Conservation (phyloP, 2,329 filamentous ascomycete genomes). For the Sarocladium strictum region DNA sequence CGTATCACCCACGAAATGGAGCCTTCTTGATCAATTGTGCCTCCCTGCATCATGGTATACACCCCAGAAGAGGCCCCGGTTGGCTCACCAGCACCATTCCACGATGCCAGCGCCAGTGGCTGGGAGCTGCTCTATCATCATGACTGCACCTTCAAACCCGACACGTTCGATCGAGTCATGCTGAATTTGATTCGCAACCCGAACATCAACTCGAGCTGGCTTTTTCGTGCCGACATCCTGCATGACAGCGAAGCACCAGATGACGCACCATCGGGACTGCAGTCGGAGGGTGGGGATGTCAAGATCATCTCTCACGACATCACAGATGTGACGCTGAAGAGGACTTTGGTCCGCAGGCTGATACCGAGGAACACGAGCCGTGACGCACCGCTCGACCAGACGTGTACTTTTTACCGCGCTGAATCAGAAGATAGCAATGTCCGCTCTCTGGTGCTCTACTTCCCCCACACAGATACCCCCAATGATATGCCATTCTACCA, state of each 20-base stretch:
- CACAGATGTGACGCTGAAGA: constrained; percentile 35
- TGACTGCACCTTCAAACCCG: constrained; percentile 55
- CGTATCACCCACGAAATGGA: not conserved
- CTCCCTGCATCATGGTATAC: constrained; percentile 16
- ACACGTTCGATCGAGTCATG: constrained; percentile 62
- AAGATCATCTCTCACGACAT: constrained; percentile 14
- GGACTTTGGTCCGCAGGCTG: constrained; percentile 67
- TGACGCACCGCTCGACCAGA: constrained; percentile 73
- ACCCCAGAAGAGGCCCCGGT: constrained; percentile 22
- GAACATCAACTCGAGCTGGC: constrained; percentile 70
- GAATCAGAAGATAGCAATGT: constrained; percentile 20
- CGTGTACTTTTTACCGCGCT: constrained; percentile 63
- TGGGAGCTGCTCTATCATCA: constrained; percentile 54
- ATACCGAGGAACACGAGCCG: constrained; percentile 76
- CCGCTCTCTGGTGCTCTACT: constrained; percentile 57
- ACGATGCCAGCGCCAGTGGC: constrained; percentile 17
- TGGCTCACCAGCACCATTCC: constrained; percentile 21
- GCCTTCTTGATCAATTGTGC: not conserved
- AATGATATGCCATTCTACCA: constrained; percentile 82
- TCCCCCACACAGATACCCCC: constrained; percentile 60
- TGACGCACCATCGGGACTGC: constrained; percentile 18
- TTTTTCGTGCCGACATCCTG: constrained; percentile 73
- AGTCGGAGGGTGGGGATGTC: constrained; percentile 11
- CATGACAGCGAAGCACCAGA: constrained; percentile 24
- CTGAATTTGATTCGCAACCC: constrained; percentile 71